These are phyloP conservation scores for Apostasia shenzhenica DNA, from an alignment of 106 monocot species.

Conservation along the genomic window DNA sequence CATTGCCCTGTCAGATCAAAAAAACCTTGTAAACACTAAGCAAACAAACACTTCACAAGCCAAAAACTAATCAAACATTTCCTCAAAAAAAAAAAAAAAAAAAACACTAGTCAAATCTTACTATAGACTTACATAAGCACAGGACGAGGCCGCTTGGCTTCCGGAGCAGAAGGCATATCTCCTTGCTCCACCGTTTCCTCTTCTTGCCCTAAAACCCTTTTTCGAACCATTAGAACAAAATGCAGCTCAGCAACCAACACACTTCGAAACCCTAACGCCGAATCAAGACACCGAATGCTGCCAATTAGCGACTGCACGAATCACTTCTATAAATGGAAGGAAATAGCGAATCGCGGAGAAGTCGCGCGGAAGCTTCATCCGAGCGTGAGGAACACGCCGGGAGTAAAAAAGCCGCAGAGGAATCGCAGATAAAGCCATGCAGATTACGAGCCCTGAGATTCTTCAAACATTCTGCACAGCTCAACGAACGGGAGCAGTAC, in stretches of 20 bases:
- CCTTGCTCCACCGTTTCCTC: slow-evolving; percentile 17
- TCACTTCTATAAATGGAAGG: slow-evolving; percentile 11
- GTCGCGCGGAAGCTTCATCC: slow-evolving; percentile 49
- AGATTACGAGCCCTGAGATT: background rate
- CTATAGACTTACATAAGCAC: slow-evolving; percentile 32
- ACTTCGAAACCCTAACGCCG: background rate
- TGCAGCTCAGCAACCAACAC: background rate
- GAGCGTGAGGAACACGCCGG: slow-evolving; percentile 32
- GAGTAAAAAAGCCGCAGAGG: slow-evolving; percentile 1
- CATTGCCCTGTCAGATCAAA: slow-evolving; percentile 27
- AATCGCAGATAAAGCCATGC: background rate
- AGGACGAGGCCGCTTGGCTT: slow-evolving; percentile 29
- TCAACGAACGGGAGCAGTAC: background rate
- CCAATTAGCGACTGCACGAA: background rate
- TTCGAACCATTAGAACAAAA: slow-evolving; percentile 26
- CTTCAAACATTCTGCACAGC: background rate
- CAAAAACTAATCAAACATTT: background rate
- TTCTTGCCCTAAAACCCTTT: slow-evolving; percentile 26
- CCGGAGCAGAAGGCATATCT: slow-evolving; percentile 14
- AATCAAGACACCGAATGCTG: background rate
- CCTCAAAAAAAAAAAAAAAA: background rate
- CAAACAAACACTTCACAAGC: background rate
- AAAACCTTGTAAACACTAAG: background rate
- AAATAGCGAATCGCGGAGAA: slow-evolving; percentile 16
- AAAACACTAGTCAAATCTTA: background rate